Base-by-base conservation (phyloP, 208 protist species). In the Zelonia costaricensis region DNA sequence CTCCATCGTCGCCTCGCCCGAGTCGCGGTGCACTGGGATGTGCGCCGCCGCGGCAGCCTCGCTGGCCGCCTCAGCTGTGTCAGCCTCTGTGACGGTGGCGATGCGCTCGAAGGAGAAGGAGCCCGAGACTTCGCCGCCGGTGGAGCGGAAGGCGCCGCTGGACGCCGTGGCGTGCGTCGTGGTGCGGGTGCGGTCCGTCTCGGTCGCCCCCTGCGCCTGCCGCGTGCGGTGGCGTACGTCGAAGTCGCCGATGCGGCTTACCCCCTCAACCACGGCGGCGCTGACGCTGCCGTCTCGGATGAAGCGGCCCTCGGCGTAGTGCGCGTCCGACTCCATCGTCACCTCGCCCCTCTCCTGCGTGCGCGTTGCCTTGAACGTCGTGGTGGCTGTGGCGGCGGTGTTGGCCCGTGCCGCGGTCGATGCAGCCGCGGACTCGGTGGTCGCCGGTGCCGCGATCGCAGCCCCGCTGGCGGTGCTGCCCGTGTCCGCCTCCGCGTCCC, bases 101-200 rank as follows among this genome's bases (percentile, higher is more conserved):
- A 45, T 18, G 0, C 36, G 46, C 48, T 78, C 52, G 12, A 59
- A 59, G 6, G 57, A 59, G 35, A 72, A 78, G 23, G 48, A 54
- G 31, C 71, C 71, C 8, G 15, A 66, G 25, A 74, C 61, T 40
- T 66, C 59, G 22, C 72, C 65, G 12, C 46, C 16, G 1, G 40
- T 53, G 9, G 65, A 69, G 22, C 58, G 56, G 59, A 78, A 74
- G 3, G 59, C 68, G 3, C 72, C 72, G 49, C 38, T 61, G 33
- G 55, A 57, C 15, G 58, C 46, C 6, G 35, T 65, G 10, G 53
- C 47, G 27, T 38, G 35, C 35, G 74, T 43, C 3, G 69, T 62
- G 22, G 65, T 63, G 27, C 55, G 58, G 0, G 46, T n/a, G 58
- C 42, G 43, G 47, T 51, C 36, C 18, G 36, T 8, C 25, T 78